phyloP scores from a whole-genome alignment of 805 yeast genomes.

The Cyberlindnera sargentensis region DNA sequence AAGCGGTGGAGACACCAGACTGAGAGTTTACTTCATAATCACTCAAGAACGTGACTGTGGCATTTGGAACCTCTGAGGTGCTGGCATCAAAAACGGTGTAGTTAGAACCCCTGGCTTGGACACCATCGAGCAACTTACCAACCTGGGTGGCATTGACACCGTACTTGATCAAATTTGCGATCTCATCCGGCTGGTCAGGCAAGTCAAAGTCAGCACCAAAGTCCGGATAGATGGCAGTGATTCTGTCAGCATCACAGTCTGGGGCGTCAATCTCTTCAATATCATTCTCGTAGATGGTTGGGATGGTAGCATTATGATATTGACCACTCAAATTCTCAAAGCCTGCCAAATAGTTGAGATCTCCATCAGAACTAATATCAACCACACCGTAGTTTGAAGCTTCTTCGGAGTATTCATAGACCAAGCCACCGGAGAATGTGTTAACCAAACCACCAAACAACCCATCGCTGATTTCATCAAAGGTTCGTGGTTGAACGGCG shows the following conservation, averaged over 20 bases:
- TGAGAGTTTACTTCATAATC: conserved; percentile 32
- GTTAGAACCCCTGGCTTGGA: conserved; percentile 30
- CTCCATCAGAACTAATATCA: conserved; percentile 37
- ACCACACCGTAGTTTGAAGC: conserved; percentile 74
- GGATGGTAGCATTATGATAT: conserved; percentile 29
- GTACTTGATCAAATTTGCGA: conserved; percentile 35
- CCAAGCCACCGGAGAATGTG: conserved; percentile 82
- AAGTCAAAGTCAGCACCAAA: conserved; percentile 42
- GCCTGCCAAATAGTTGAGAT: conserved; percentile 38
- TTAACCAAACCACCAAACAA: conserved; percentile 58
- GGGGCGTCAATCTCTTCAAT: conserved; percentile 26
- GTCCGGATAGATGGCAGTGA: conserved; percentile 29
- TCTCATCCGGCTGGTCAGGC: conserved; percentile 41
- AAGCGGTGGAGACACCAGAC: conserved; percentile 14
- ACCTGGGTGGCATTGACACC: conserved; percentile 41
- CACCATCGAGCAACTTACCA: conserved; percentile 37
- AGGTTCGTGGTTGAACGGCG: conserved; percentile 67
- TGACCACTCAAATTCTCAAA: conserved; percentile 42
- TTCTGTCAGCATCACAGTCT: conserved; percentile 34
- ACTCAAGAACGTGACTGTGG: conserved; percentile 31
- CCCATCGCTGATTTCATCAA: conserved; percentile 69
- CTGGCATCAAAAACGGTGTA: conserved; percentile 32
- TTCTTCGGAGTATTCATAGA: conserved; percentile 86
- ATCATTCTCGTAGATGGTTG: conserved; percentile 31
- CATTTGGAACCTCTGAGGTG: conserved; percentile 27